phyloP scores from a whole-genome alignment of 1,284 basidiomycete genomes.

The Malassezia sympodialis region DNA sequence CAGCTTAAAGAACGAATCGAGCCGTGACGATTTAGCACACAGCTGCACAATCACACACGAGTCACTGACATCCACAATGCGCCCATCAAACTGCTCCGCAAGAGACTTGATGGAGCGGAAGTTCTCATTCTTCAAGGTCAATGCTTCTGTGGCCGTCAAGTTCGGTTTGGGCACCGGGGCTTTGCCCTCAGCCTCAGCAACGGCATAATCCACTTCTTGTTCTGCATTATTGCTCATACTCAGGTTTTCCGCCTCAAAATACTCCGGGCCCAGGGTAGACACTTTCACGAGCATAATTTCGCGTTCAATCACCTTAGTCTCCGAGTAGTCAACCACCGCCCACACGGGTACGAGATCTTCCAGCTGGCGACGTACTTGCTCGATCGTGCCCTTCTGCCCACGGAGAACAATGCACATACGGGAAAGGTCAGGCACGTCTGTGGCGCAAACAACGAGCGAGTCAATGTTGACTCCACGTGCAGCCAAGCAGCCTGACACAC shows the following conservation, averaged over 20 bases:
- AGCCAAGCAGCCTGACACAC: conserved; percentile 92
- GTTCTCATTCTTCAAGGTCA: conserved; percentile 81
- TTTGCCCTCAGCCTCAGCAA: conserved; percentile 14
- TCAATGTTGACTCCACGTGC: conserved; percentile 97
- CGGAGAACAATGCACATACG: conserved; percentile 96
- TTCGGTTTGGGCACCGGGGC: conserved; percentile 49
- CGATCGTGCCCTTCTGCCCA: conserved; percentile 94
- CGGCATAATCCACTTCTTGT: conserved; percentile 21
- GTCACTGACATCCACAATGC: conserved; percentile 87
- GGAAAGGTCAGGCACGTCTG: conserved; percentile 91
- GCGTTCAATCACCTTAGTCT: conserved; percentile 61
- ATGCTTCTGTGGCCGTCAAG: conserved; percentile 63
- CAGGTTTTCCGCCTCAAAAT: conserved; percentile 58
- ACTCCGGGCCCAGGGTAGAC: conserved; percentile 93
- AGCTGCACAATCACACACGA: conserved; percentile 90
- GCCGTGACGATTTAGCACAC: conserved; percentile 77
- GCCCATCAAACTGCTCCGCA: conserved; percentile 77
- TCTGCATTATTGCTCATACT: conserved; percentile 24
- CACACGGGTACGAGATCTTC: conserved; percentile 47
- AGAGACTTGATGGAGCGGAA: conserved; percentile 75
- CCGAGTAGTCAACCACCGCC: conserved; percentile 47
- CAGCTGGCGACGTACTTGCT: conserved; percentile 58
- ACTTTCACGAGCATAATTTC: conserved; percentile 83
- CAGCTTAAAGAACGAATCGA: conserved; percentile 84
- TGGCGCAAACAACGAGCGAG: conserved; percentile 94